Evolutionary conservation across 371 early-diverging fungal genomes (phyloP).

Genomic region (Actinomucor elegans): DNA sequence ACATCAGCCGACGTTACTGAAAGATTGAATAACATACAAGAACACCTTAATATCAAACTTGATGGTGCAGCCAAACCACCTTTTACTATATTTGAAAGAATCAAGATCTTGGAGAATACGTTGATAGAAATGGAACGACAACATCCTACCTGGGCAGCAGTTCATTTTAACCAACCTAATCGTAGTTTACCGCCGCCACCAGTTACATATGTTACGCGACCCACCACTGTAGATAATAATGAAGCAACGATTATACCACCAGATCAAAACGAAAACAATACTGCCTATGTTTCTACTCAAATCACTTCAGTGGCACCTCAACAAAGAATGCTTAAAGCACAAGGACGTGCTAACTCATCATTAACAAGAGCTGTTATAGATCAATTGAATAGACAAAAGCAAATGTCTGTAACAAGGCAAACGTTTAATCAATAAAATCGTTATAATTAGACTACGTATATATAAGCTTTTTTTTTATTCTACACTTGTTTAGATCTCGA

Average conservation of each 20-base stretch:
- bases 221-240: neutral
- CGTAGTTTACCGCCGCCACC: slow-evolving; percentile 45
- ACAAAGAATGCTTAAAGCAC: slow-evolving; percentile 21
- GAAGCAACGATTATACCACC: neutral
- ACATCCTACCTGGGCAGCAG: slow-evolving; percentile 72
- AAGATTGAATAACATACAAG: slow-evolving; percentile 59
- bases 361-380: slow-evolving; percentile 50
- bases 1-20: slow-evolving; percentile 38
- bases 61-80: slow-evolving; percentile 34
- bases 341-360: slow-evolving; percentile 45
- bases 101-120: slow-evolving; percentile 67
- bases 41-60: slow-evolving; percentile 67
- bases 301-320: slow-evolving; percentile 18
- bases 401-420: slow-evolving; percentile 14
- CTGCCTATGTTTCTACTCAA: slow-evolving; percentile 21
- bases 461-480: slow-evolving; percentile 1
- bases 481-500: slow-evolving; percentile 38
- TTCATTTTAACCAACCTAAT: slow-evolving; percentile 70
- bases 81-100: slow-evolving; percentile 50
- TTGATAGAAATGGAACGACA: slow-evolving; percentile 69
- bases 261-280: neutral
- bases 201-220: slow-evolving; percentile 32
- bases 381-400: slow-evolving; percentile 40
- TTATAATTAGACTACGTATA: slow-evolving; percentile 1
- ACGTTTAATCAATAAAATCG: slow-evolving; percentile 2